Evolutionary conservation across 75 land plant genomes (phyloP).

Genomic region (Pinus tabuliformis): DNA sequence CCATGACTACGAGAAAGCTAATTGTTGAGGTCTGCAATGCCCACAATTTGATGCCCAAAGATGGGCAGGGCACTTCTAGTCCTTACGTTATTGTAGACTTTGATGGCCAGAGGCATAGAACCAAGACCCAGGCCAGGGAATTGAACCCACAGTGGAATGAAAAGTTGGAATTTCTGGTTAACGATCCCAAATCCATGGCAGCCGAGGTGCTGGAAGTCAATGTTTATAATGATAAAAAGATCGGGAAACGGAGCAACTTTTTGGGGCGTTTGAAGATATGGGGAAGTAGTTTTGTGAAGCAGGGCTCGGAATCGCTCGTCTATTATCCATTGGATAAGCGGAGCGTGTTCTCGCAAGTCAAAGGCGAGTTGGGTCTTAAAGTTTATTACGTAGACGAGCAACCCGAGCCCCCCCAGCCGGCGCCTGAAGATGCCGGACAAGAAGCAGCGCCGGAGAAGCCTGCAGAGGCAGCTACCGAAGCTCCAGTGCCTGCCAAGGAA

Average conservation of each 20-base stretch:
- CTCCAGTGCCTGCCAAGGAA: slow-evolving; percentile 10
- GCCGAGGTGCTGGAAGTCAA: slow-evolving; percentile 60
- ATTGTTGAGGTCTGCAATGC: slow-evolving; percentile 69
- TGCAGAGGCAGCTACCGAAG: slow-evolving; percentile 5
- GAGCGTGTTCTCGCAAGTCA: slow-evolving; percentile 57
- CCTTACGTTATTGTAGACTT: slow-evolving; percentile 71
- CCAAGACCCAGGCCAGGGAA: slow-evolving; percentile 39
- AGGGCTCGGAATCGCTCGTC: slow-evolving; percentile 62
- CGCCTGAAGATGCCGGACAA: background rate
- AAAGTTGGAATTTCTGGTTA: slow-evolving; percentile 61
- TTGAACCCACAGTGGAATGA: slow-evolving; percentile 87
- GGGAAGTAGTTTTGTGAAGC: slow-evolving; percentile 43
- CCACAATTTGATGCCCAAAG: slow-evolving; percentile 70
- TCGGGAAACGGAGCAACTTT: slow-evolving; percentile 42
- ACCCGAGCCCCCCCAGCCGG: background rate
- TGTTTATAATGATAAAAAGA: slow-evolving; percentile 57
- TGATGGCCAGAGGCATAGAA: slow-evolving; percentile 68
- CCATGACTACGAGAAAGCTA: slow-evolving; percentile 21
- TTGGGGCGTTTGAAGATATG: slow-evolving; percentile 64
- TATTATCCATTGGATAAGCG: slow-evolving; percentile 63
- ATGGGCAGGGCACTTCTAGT: slow-evolving; percentile 78
- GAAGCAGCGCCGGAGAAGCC: background rate
- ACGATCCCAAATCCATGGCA: slow-evolving; percentile 48
- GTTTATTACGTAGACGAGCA: slow-evolving; percentile 35
- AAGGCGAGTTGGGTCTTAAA: slow-evolving; percentile 66